Percentiles rank a stretch among this genome's conserved stretches.
These are phyloP conservation scores for Monilinia fructigena DNA, from an alignment of 2,329 filamentous ascomycete genomes.

Conservation along the genomic window DNA sequence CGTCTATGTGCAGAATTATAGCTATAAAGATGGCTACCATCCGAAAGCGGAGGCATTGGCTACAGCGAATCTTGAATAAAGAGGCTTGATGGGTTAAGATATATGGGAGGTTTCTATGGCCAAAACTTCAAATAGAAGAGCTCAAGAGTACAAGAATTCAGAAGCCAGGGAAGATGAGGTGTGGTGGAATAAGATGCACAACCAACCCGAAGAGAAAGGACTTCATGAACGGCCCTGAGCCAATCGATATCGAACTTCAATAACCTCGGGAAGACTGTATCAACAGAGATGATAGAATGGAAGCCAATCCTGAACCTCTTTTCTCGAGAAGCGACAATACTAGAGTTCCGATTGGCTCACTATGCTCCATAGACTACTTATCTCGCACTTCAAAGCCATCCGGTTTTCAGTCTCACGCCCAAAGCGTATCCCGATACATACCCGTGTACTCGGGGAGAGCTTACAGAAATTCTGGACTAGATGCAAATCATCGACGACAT, in stretches of 20 bases:
- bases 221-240: neutral
- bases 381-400: neutral
- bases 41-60: too few species aligned
- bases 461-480: neutral
- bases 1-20: too few species aligned
- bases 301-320: neutral
- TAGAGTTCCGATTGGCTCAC: neutral
- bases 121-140: neutral
- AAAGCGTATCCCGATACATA: neutral
- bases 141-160: neutral
- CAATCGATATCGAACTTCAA: neutral
- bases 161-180: neutral
- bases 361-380: neutral
- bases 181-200: neutral
- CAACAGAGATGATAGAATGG: neutral
- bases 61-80: neutral
- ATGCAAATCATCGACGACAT: neutral
- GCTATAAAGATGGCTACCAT: too few species aligned
- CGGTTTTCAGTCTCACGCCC: neutral
- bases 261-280: neutral
- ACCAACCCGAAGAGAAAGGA: neutral
- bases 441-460: neutral
- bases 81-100: neutral
- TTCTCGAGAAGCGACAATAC: neutral
- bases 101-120: neutral